Base-by-base conservation (phyloP, 1,139 yeast species). In the Pichia sp. region DNA sequence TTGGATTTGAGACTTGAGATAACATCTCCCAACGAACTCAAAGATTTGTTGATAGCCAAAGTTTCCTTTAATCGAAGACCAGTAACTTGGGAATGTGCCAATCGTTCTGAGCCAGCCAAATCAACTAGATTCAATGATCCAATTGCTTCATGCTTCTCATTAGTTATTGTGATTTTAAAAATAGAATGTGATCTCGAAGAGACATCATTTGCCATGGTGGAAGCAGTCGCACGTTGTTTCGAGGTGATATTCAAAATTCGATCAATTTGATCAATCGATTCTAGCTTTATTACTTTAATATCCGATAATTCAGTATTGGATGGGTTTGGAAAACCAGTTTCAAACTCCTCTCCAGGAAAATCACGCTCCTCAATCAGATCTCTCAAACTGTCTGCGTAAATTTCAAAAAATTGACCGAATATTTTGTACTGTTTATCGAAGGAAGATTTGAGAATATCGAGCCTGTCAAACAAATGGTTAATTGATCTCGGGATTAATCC, bases 11-110 rank as follows among this genome's bases (percentile, higher is more conserved):
- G 69, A 1, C 95, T 81, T 52, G 78, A 72, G 5, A 92, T 88
- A 2, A 94, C 98, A 64, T 90, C 97, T 0, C 97, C 96, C 29
- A 92, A 71, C 46, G 90, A 77, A 51, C 97, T 85, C 44, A 92
- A 69, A 9, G 97, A 87, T 62, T 81, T 85, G 64, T 92, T 92
- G 49, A 92, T 92, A 4, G 90, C 79, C 57, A 85, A 95, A 0
- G 98, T 90, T 62, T 92, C 98, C 53, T 77, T 77, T 29, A 92
- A 66, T 40, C 97, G 65, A 10, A 83, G 87, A 0, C 97, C 97
- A 3, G 76, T 75, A 0, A 78, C 95, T 55, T 81, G 85, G 0
- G 95, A 83, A 27, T 75, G 73, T 11, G 81, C 64, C n/a, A 90
- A 68, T 47, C 97, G 70, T 64, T 92, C 99, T 16, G 94, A 83